Evolutionary conservation across 2,329 filamentous ascomycete genomes (phyloP), one percentile per base, ranked within the genome.

Genomic region (Trichoderma simmonsii): DNA sequence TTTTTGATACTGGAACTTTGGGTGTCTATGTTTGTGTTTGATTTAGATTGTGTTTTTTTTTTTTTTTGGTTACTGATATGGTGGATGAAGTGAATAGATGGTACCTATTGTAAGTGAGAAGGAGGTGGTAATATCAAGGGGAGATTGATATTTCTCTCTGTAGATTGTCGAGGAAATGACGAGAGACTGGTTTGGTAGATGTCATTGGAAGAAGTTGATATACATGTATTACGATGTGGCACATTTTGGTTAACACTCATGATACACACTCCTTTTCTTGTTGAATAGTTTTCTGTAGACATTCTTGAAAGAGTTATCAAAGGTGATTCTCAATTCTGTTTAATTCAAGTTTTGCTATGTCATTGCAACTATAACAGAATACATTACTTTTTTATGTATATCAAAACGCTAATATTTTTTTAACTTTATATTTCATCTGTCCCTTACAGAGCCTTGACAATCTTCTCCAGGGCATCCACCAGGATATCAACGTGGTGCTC

Each of bases 401-500:
- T 28, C 9, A 66, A 54, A 60, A 14, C 56, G 56, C 30, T 32
- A n/a, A 21, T 60, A 24, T 24, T 39, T 36, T n/a, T 56, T 32
- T 15, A 34, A 9, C 11, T 51, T 24, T 8, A 34, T 15, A 12
- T 54, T 34, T 6, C 36, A 30, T 26, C 7, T 11, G 6, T 11
- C 11, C n/a, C 14, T 14, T 73, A 81, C 72, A 80, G 76, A 61
- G 82, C 82, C 75, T 83, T 88, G 75, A 90, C 87, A 75, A 94
- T 85, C 86, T 92, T 93, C 86, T 97, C 93, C 75, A 97, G 79
- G 28, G 87, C 88, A 77, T 93, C 93, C 63, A 97, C 82, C 77
- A 98, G 84, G 73, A 97, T 90, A 83, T 97, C 93, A 26, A 92
- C 95, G 82, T 98, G 95, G 80, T 92, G 89, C 87, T 94, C 89